These are phyloP conservation scores for Bryum argenteum DNA, from an alignment of 225 moss, liverwort and hornwort genomes.

Conservation along the genomic window DNA sequence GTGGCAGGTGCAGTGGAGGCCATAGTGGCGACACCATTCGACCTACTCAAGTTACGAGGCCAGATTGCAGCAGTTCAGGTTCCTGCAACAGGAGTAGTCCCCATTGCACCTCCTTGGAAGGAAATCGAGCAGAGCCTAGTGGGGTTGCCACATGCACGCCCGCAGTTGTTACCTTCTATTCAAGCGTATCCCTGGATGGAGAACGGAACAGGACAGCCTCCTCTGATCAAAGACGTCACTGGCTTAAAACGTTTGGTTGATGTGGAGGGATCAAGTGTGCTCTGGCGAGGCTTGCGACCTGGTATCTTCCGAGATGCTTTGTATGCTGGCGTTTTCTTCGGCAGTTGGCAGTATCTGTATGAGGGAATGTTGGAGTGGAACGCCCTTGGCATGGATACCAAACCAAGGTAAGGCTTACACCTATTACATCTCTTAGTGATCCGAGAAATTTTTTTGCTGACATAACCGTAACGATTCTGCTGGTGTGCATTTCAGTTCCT, in stretches of 20 bases:
- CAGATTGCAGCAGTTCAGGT: slow-evolving; percentile 70
- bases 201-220: slow-evolving; percentile 84
- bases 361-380: slow-evolving; percentile 78
- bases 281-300: slow-evolving; percentile 87
- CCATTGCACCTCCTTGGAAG: slow-evolving; percentile 55
- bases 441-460: too few relatives aligned
- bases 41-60: slow-evolving; percentile 76
- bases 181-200: slow-evolving; percentile 71
- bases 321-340: slow-evolving; percentile 85
- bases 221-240: slow-evolving; percentile 69
- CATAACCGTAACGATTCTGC: background rate
- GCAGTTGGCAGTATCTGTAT: slow-evolving; percentile 80
- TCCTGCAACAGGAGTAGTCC: slow-evolving; percentile 33
- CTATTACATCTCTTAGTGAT: too few relatives aligned
- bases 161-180: slow-evolving; percentile 49
- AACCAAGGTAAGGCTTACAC: slow-evolving; percentile 61
- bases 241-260: slow-evolving; percentile 58
- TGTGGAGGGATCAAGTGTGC: slow-evolving; percentile 66
- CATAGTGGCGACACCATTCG: slow-evolving; percentile 75
- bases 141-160: slow-evolving; percentile 48
- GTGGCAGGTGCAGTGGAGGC: slow-evolving; percentile 76
- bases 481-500: slow-evolving; percentile 43
- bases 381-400: slow-evolving; percentile 70
- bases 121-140: slow-evolving; percentile 57
- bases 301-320: slow-evolving; percentile 78